Evolutionary conservation across 2,329 filamentous ascomycete genomes (phyloP), one percentile per base, ranked within the genome.

Genomic region (Xylariaceae sp.): DNA sequence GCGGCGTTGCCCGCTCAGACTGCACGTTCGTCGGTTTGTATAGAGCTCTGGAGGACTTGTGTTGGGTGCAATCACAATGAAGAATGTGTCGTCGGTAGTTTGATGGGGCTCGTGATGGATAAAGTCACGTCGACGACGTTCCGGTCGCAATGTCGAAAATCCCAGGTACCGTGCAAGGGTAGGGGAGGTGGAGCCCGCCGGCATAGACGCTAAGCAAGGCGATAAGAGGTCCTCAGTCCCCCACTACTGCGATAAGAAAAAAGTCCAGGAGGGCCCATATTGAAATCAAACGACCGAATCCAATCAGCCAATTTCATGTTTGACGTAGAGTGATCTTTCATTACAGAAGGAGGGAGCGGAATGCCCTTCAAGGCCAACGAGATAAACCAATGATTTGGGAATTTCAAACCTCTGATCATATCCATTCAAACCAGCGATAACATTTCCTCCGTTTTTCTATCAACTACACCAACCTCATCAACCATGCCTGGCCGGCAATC

Each of bases 401-500:
- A 36, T 15, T 12, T 15, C 18, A 2, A 45, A 33, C 12, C 31
- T 15, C 38, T 10, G 14, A 7, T n/a, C 17, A 45, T 22, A 2
- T 33, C 31, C 12, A 19, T 41, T 11, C 36, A 22, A 18, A 27
- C 22, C 7, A 27, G 7, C 22, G 22, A 27, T 7, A 27, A 27
- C 22, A 7, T 27, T 7, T 7, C 22, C 22, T 27, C 22, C 22
- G 22, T 27, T 27, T 27, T 27, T 7, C n/a, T n/a, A n/a, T n/a
- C n/a, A n/a, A n/a, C n/a, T n/a, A n/a, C 7, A 27, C 7, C 22
- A 7, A 27, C 22, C 22, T 4, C 51, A 42, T 31, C 36, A 53
- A 68, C 48, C 36, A 82, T 83, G 80, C 74, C 77, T 17, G 80
- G 80, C 64, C 74, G 80, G 56, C 80, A 83, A 69, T 70, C 80